phyloP scores from a whole-genome alignment of 1,284 basidiomycete species.

The Veloporphyrellus conicus region DNA sequence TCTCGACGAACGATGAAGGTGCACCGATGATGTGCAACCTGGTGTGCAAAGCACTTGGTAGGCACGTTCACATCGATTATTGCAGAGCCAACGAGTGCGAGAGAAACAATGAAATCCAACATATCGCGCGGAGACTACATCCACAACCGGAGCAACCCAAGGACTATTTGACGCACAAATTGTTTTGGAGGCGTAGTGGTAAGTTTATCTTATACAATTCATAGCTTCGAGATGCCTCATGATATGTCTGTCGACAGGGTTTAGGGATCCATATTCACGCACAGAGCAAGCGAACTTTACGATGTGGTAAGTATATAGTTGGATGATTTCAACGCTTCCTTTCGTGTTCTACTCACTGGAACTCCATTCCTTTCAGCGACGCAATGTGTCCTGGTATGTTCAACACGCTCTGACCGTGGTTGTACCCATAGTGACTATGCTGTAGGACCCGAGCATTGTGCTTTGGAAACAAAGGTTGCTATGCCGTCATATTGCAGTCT shows the following conservation, averaged over 20 bases:
- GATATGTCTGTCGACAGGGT: slow-evolving; percentile 10
- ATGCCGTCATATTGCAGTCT: slow-evolving; percentile 51
- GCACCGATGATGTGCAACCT: slow-evolving; percentile 62
- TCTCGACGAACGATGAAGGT: slow-evolving; percentile 51
- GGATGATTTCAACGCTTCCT: background rate
- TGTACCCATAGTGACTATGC: background rate
- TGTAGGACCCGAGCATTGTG: slow-evolving; percentile 39
- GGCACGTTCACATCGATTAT: slow-evolving; percentile 53
- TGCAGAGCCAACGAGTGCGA: slow-evolving; percentile 45
- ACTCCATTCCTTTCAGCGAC: slow-evolving; percentile 15
- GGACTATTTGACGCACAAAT: slow-evolving; percentile 51
- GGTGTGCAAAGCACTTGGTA: slow-evolving; percentile 35
- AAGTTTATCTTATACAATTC: slow-evolving; percentile 25
- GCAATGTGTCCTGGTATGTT: slow-evolving; percentile 48
- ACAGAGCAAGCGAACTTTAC: slow-evolving; percentile 49
- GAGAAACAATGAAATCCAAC: slow-evolving; percentile 41
- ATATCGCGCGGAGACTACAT: slow-evolving; percentile 38
- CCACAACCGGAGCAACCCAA: slow-evolving; percentile 46
- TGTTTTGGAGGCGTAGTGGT: slow-evolving; percentile 56
- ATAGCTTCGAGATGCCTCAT: background rate
- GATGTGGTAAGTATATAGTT: slow-evolving; percentile 44
- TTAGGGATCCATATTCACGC: slow-evolving; percentile 51
- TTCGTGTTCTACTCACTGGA: background rate
- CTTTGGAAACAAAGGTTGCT: slow-evolving; percentile 38
- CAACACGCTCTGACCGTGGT: background rate